A percentile compares a stretch with the other conserved stretches of the same genome.
phyloP scores from a whole-genome alignment of 192 early-diverging fungal genomes.

The Pecoramyces ruminantium region DNA sequence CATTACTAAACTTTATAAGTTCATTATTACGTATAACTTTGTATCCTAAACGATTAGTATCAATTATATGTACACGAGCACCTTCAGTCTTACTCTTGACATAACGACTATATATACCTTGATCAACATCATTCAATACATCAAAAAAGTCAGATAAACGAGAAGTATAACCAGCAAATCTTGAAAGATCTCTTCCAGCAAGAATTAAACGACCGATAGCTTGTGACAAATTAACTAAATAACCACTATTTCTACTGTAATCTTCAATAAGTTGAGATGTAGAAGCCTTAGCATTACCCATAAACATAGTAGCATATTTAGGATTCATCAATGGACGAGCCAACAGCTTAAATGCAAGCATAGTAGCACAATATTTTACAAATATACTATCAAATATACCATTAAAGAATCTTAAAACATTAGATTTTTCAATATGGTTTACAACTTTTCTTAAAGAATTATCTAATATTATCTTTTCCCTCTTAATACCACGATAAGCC shows the following conservation, averaged over 20 bases:
- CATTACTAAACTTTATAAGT: background rate
- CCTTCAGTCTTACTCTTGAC: slow-evolving; percentile 19
- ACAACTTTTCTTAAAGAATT: background rate
- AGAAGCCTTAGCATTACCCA: slow-evolving; percentile 25
- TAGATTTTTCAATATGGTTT: background rate
- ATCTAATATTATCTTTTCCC: background rate
- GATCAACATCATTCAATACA: slow-evolving; percentile 9
- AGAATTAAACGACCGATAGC: slow-evolving; percentile 42
- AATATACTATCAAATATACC: slow-evolving; percentile 45
- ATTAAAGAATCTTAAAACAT: slow-evolving; percentile 22
- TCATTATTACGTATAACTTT: background rate
- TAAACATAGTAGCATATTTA: slow-evolving; percentile 25
- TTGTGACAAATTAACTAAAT: slow-evolving; percentile 43
- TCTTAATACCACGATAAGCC: background rate
- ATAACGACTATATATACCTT: slow-evolving; percentile 7
- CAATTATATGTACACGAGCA: background rate
- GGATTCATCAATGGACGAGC: slow-evolving; percentile 39
- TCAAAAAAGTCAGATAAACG: background rate
- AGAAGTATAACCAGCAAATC: slow-evolving; percentile 11
- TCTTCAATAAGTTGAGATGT: slow-evolving; percentile 42
- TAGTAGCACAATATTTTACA: slow-evolving; percentile 47
- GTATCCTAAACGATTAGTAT: background rate
- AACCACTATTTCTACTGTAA: slow-evolving; percentile 41
- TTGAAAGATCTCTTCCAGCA: slow-evolving; percentile 37
- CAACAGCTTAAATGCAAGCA: slow-evolving; percentile 44